Evolutionary conservation across 345 rosid genomes (phyloP).

Genomic region (Boechera retrofracta): DNA sequence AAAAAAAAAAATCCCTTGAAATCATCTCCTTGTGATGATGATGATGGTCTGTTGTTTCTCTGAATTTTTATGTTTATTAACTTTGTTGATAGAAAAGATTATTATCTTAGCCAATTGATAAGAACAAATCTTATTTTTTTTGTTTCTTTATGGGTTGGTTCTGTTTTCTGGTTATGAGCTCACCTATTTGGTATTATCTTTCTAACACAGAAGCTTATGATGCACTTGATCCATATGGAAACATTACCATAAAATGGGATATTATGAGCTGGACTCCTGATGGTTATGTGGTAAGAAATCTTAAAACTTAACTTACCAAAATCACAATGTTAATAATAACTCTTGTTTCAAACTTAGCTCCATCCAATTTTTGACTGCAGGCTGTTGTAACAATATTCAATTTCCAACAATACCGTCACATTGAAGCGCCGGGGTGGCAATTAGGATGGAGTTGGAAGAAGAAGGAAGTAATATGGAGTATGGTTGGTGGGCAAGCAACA

Average conservation of each 20-base stretch:
- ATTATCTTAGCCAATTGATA: background rate
- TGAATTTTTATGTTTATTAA: too few species aligned
- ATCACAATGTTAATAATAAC: background rate
- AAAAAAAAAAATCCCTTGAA: background rate
- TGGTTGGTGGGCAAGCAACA: constrained; percentile 78
- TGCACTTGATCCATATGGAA: constrained; percentile 87
- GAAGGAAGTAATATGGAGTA: constrained; percentile 85
- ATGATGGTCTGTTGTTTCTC: background rate
- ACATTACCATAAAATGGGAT: constrained; percentile 96
- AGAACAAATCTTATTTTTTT: background rate
- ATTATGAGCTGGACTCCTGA: constrained; percentile 78
- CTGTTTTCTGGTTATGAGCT: constrained; percentile 24
- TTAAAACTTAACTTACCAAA: background rate
- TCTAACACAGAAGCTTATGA: constrained; percentile 72
- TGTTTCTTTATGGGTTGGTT: constrained; percentile 10
- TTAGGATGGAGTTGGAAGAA: constrained; percentile 84
- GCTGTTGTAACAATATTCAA: constrained; percentile 77
- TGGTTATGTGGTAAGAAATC: constrained; percentile 77
- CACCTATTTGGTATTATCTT: constrained; percentile 21
- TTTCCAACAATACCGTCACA: constrained; percentile 90
- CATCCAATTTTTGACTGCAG: constrained; percentile 18
- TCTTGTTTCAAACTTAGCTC: background rate
- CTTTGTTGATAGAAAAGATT: too few species aligned
- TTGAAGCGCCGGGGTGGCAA: constrained; percentile 82
- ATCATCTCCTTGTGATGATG: background rate